Base-by-base conservation (phyloP, 768 basidiomycete genomes). In the Calocybe indica region DNA sequence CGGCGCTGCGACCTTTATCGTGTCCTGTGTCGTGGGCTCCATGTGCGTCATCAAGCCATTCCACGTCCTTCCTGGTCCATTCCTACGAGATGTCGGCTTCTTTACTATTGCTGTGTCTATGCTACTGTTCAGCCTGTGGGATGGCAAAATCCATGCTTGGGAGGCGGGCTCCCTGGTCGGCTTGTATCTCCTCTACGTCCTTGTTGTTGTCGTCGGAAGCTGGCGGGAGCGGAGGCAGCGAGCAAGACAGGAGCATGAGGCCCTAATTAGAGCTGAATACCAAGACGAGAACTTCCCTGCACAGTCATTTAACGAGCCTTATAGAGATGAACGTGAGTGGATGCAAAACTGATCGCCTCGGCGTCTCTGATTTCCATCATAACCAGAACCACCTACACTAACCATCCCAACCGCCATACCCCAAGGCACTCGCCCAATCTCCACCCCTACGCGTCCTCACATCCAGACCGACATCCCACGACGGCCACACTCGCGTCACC, bases 41-140 rank as follows among this genome's bases (percentile, higher is more conserved):
- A 95, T 99, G 85, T 93, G 91, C 56, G 83, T 98, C 64, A 92
- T 98, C 66, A 88, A 87, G 49, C 94, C 95, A 0, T 99, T 99
- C 68, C 78, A 80, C 55, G 92, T 98, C 29, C 72, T 85, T 32
- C 80, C 73, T 0, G 70, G 73, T 12, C 85, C 89, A 0, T 99
- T 98, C 69, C 66, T 97, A 8, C 85, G 96, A 35, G 96, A 99
- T 63, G 88, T 95, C 31, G 85, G 89, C 5, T 98, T 98, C 74
- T 97, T 97, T 67, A 82, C 88, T n/a, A 57, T 79, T 7, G 87
- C 95, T 0, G 82, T 97, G 37, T 46, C 66, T n/a, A 55, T 88
- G n/a, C 72, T 96, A 1, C 73, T 98, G 9, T 59, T 75, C 11
- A 89, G 89, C 33, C 74, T 97, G 6, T 78, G 74, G 59, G 96